phyloP scores from a whole-genome alignment of 495 filamentous ascomycete genomes.

The Penicillium crystallinum region DNA sequence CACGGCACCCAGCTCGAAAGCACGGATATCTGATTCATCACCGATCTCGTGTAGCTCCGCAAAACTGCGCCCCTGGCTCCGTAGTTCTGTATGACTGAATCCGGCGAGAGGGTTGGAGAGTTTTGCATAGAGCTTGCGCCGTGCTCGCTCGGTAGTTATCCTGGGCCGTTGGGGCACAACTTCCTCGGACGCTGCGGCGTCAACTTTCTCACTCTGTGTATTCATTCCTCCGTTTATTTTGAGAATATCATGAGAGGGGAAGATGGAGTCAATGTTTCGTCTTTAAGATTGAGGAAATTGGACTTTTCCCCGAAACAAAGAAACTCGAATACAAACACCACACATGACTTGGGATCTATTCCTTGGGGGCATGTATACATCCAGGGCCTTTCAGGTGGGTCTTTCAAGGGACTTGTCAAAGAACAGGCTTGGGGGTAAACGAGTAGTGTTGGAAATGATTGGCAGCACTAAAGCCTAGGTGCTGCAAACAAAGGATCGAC shows the following conservation, averaged over 20 bases:
- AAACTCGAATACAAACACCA: neutral
- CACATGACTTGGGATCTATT: neutral
- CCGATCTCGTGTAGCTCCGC: slow-evolving; percentile 58
- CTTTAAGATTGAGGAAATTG: neutral
- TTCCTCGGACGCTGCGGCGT: slow-evolving; percentile 12
- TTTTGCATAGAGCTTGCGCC: slow-evolving; percentile 52
- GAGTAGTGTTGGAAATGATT: neutral
- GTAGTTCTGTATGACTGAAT: slow-evolving; percentile 53
- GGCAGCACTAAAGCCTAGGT: neutral
- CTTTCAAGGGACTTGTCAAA: neutral
- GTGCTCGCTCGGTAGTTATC: slow-evolving; percentile 45
- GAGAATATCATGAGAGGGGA: neutral
- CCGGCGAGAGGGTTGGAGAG: slow-evolving; percentile 70
- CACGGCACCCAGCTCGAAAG: slow-evolving; percentile 69
- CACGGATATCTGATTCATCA: slow-evolving; percentile 55
- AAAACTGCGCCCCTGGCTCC: slow-evolving; percentile 59
- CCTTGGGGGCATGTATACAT: neutral
- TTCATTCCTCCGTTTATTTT: slow-evolving; percentile 1
- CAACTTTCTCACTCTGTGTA: slow-evolving; percentile 12
- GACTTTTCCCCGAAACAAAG: neutral
- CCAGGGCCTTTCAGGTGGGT: neutral
- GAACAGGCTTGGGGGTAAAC: neutral
- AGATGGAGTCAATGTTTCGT: neutral
- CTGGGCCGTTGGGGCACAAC: slow-evolving; percentile 25
- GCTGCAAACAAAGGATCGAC: neutral